Conservation (phyloP, 345 rosid genomes). For the Trapa bicornis region DNA sequence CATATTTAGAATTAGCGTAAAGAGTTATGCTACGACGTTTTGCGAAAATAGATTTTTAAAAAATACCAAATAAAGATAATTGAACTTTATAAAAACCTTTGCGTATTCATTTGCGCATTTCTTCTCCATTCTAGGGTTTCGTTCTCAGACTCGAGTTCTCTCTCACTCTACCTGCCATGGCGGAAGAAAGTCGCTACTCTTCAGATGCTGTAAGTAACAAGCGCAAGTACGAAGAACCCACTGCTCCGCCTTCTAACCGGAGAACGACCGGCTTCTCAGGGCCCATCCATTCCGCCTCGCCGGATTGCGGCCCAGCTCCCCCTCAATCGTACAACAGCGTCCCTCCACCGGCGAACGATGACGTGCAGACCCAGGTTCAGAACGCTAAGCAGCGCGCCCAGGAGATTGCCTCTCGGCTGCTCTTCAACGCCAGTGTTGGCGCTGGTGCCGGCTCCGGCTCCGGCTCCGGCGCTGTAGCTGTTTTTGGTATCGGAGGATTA, state of each 20-base stretch:
- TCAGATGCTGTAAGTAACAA: conserved; percentile 40
- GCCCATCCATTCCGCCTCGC: conserved; percentile 36
- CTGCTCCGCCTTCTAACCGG: conserved; percentile 32
- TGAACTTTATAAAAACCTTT: no score
- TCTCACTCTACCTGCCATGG: conserved; percentile 29
- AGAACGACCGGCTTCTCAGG: conserved; percentile 81
- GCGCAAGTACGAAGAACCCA: conserved; percentile 85
- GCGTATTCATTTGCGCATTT: no score
- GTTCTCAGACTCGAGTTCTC: no score
- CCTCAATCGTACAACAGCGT: conserved; percentile 62
- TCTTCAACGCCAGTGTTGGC: conserved; percentile 14
- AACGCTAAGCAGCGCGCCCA: conserved; percentile 83
- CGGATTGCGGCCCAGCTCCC: conserved; percentile 26
- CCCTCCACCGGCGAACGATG: conserved; percentile 52
- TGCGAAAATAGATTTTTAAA: no score
- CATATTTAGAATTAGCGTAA: no score
- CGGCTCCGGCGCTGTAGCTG: conserved; percentile 9
- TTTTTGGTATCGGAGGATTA: conserved; percentile 13
- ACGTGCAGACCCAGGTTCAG: conserved; percentile 41
- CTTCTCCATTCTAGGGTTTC: no score
- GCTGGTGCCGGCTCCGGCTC: conserved; percentile 23
- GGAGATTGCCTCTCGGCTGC: conserved; percentile 84
- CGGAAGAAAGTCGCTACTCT: conserved; percentile 88
- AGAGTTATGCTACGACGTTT: no score
- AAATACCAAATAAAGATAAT: no score